Percentiles rank a stretch among this genome's conserved stretches.
phyloP scores from a whole-genome alignment of 768 basidiomycete species.

The Hysterangium stoloniferum region DNA sequence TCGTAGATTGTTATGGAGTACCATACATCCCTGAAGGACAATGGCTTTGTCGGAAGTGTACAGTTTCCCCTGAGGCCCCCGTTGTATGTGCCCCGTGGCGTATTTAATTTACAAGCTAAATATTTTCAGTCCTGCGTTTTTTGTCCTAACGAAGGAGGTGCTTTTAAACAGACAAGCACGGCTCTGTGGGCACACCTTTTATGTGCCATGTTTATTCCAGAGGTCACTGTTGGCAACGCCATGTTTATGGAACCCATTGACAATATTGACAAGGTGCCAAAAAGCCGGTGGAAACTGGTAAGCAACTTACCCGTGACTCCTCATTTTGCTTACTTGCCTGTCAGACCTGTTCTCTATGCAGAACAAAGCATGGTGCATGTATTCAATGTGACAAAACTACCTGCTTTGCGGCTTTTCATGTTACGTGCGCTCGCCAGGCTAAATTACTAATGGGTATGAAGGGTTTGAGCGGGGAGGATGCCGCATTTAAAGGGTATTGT shows the following conservation, averaged over 20 bases:
- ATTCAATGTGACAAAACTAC: constrained; percentile 90
- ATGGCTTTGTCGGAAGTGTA: constrained; percentile 98
- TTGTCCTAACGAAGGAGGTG: constrained; percentile 94
- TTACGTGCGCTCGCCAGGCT: constrained; percentile 86
- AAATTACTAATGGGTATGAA: constrained; percentile 87
- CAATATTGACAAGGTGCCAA: constrained; percentile 79
- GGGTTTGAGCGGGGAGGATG: constrained; percentile 65
- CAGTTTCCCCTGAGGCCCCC: constrained; percentile 92
- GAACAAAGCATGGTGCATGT: constrained; percentile 66
- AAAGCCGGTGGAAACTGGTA: constrained; percentile 91
- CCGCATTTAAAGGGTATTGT: constrained; percentile 73
- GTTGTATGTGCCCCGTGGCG: constrained; percentile 51
- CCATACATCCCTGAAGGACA: constrained; percentile 99
- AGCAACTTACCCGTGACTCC: constrained; percentile 25
- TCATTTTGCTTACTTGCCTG: not conserved
- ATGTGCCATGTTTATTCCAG: constrained; percentile 97
- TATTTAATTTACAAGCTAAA: not conserved
- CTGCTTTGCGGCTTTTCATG: constrained; percentile 91
- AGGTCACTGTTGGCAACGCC: constrained; percentile 86
- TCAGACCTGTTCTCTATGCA: constrained; percentile 60
- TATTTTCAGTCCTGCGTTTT: constrained; percentile 73
- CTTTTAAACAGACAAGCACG: constrained; percentile 92
- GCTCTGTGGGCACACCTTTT: constrained; percentile 95
- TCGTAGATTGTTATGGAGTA: constrained; percentile 92
- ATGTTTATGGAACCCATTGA: constrained; percentile 98